Evolutionary conservation across 331 rosid species (phyloP).

Genomic region (Spiraea crenata): DNA sequence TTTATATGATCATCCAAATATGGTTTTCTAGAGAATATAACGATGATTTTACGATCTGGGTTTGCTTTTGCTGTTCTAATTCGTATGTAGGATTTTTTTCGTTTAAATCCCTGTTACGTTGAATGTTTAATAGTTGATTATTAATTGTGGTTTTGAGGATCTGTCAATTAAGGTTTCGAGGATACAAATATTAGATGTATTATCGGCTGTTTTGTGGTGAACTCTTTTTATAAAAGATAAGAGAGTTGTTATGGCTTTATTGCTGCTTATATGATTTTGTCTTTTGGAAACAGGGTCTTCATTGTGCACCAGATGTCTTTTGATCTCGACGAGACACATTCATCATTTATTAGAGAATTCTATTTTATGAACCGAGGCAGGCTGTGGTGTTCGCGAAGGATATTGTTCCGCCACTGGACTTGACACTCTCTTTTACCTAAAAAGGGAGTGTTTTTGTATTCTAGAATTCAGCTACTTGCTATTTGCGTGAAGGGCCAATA

Average conservation of each 20-base stretch:
- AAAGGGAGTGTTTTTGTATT: background rate
- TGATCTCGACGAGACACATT: constrained; percentile 36
- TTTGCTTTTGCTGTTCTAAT: background rate
- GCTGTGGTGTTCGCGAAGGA: constrained; percentile 57
- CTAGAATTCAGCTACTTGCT: background rate
- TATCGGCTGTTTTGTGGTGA: background rate
- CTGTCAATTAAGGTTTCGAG: too few species aligned
- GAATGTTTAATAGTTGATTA: background rate
- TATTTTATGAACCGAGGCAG: constrained; percentile 57
- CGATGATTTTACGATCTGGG: background rate
- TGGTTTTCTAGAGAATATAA: background rate
- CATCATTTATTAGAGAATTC: constrained; percentile 31
- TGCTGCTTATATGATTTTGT: background rate
- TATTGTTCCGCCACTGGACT: constrained; percentile 86
- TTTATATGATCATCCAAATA: background rate
- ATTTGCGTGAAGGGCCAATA: background rate
- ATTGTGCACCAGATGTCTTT: constrained; percentile 60
- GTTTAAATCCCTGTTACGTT: background rate
- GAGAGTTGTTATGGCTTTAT: background rate
- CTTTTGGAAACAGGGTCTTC: constrained; percentile 50
- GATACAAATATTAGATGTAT: background rate
- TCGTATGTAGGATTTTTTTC: background rate
- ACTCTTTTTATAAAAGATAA: too few species aligned
- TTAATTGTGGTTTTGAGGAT: background rate
- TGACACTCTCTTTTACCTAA: constrained; percentile 31